Conservation (phyloP, 169 alveolate genomes). For the Plasmodium knowlesi region DNA sequence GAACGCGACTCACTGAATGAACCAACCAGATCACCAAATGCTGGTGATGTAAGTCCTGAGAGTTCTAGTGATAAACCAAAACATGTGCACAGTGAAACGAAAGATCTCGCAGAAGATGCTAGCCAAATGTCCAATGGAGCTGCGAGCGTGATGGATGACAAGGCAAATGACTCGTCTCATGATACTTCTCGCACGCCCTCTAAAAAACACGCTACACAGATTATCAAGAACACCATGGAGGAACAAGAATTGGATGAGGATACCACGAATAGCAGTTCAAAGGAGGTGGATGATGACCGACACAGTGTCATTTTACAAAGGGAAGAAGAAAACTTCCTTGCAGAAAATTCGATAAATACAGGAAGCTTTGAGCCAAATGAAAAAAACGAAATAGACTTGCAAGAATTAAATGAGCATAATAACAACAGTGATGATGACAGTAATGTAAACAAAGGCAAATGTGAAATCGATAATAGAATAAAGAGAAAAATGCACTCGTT, state of each 20-base stretch:
- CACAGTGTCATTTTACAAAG: not conserved
- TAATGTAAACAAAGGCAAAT: slow-evolving; percentile 1
- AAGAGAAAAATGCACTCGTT: slow-evolving; percentile 16
- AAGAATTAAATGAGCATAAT: not conserved
- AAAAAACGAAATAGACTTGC: not conserved
- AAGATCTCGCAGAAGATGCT: not conserved
- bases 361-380: not conserved
- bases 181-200: not conserved
- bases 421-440: not conserved
- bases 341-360: not conserved
- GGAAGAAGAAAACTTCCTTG: not conserved
- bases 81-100: not conserved
- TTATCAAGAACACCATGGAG: not conserved
- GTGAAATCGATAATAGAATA: slow-evolving; percentile 21
- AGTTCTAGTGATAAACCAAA: not conserved
- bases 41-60: slow-evolving; percentile 2
- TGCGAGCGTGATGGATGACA: not conserved
- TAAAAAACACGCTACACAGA: not conserved
- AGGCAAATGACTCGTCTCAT: not conserved
- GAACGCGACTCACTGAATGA: not conserved
- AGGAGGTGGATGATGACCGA: not conserved
- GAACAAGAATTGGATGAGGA: not conserved
- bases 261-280: not conserved
- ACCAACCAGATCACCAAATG: not conserved
- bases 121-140: not conserved